Evolutionary conservation across 345 rosid genomes (phyloP).

Genomic region (Laguncularia racemosa): DNA sequence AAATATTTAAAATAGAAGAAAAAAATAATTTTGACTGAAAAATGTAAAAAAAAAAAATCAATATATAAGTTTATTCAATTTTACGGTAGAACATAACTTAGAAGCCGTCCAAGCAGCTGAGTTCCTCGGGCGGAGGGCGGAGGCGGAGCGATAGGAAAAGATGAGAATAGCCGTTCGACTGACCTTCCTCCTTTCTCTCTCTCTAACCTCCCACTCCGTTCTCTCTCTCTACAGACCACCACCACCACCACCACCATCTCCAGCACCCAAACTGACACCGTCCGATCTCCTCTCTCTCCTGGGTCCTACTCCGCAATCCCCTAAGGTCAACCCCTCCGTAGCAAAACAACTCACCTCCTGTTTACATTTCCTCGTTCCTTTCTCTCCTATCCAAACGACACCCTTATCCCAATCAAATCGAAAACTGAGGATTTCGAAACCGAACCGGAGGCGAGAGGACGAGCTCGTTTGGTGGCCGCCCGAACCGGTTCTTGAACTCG

Average conservation of each 20-base stretch:
- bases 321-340: conserved; percentile 43
- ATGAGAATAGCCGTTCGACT: neutral
- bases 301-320: conserved; percentile 37
- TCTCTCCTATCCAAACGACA: conserved; percentile 18
- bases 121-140: neutral
- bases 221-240: conserved; percentile 11
- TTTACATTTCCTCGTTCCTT: conserved; percentile 72
- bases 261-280: conserved; percentile 55
- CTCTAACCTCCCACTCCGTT: conserved; percentile 28
- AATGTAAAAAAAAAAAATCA: too few relatives aligned
- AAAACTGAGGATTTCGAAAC: neutral
- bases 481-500: conserved; percentile 67
- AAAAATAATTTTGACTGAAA: too few relatives aligned
- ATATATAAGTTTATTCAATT: too few relatives aligned
- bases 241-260: conserved; percentile 12
- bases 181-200: conserved; percentile 11
- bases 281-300: conserved; percentile 65
- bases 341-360: conserved; percentile 54
- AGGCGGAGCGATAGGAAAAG: conserved; percentile 1
- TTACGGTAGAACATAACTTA: too few relatives aligned
- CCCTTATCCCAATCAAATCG: conserved; percentile 5
- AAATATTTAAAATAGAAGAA: too few relatives aligned
- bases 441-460: conserved; percentile 26
- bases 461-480: conserved; percentile 93
- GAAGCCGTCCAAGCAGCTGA: too few relatives aligned